A percentile compares a stretch with the other conserved stretches of the same genome.
Conservation (phyloP, 2,329 filamentous ascomycete genomes). For the Colletotrichum sp. region DNA sequence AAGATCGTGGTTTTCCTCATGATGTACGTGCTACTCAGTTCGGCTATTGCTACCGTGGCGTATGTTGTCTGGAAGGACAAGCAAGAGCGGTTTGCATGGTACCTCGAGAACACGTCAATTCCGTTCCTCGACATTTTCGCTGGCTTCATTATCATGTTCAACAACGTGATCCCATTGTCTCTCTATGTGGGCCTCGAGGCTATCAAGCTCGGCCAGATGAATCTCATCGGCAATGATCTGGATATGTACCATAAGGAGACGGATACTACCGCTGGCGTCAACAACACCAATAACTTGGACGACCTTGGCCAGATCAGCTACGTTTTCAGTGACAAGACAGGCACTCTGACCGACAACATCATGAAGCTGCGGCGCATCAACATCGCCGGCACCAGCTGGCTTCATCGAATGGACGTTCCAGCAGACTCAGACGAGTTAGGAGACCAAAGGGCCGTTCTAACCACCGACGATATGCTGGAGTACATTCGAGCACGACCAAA, state of each 20-base stretch:
- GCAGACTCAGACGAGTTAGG: constrained; percentile 44
- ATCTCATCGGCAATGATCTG: constrained; percentile 78
- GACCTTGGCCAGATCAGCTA: constrained; percentile 90
- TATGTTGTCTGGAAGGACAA: constrained; percentile 77
- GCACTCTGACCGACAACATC: constrained; percentile 89
- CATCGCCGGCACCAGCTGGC: constrained; percentile 86
- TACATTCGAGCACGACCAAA: constrained; percentile 79
- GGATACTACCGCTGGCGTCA: constrained; percentile 85
- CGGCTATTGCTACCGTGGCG: constrained; percentile 81
- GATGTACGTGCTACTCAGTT: constrained; percentile 77
- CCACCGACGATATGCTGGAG: constrained; percentile 77
- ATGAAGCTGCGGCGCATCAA: constrained; percentile 96
- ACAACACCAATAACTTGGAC: constrained; percentile 93
- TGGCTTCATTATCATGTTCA: constrained; percentile 94
- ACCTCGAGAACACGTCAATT: constrained; percentile 72
- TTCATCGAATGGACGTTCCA: constrained; percentile 77
- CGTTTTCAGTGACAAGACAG: constrained; percentile 93
- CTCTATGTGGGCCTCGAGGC: constrained; percentile 90
- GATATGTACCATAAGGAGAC: constrained; percentile 89
- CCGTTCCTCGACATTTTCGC: constrained; percentile 81
- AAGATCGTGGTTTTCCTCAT: constrained; percentile 82
- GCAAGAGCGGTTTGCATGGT: constrained; percentile 76
- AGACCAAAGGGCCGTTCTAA: constrained; percentile 48
- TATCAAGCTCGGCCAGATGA: constrained; percentile 79
- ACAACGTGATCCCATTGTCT: constrained; percentile 90